A percentile compares a stretch with the other conserved stretches of the same genome.
These are phyloP conservation scores for Fusarium pseudograminearum DNA, from an alignment of 2,329 filamentous ascomycete species.

Conservation along the genomic window DNA sequence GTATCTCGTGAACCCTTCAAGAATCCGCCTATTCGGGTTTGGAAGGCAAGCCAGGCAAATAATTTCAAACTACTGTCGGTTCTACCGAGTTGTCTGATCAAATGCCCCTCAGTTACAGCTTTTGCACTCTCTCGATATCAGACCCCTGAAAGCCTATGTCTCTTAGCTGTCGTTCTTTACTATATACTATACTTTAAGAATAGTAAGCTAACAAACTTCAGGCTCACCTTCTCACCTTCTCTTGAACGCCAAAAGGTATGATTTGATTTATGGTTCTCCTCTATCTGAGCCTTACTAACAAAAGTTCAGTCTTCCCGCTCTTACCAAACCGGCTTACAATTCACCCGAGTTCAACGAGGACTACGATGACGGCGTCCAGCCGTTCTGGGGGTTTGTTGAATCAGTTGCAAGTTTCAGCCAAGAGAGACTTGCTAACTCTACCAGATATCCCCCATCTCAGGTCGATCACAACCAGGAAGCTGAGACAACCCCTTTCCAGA, in stretches of 20 bases:
- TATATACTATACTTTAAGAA: not conserved
- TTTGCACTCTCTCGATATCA: not conserved
- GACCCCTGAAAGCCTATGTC: not conserved
- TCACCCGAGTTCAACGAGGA: not conserved
- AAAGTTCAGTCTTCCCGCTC: constrained; percentile 13
- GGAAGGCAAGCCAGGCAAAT: not conserved
- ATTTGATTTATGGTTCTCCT: too few species aligned
- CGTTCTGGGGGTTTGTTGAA: constrained; percentile 5
- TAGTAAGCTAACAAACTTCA: constrained; percentile 1
- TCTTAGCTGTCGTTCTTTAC: not conserved
- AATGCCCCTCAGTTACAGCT: not conserved
- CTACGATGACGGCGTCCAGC: not conserved
- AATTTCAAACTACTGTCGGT: too few species aligned
- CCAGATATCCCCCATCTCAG: constrained; percentile 1
- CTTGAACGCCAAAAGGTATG: constrained; percentile 23
- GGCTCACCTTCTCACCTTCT: constrained; percentile 5
- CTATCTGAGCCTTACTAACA: constrained; percentile 2
- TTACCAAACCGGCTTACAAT: not conserved
- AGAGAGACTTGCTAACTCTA: not conserved
- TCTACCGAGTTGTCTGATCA: not conserved
- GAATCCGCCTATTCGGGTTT: not conserved
- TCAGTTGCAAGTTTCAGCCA: not conserved
- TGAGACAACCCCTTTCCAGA: not conserved
- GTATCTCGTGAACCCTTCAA: too few species aligned
- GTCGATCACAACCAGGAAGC: not conserved